Conservation (phyloP, 163 green algal species). For the Trebouxiophyceae sp. region DNA sequence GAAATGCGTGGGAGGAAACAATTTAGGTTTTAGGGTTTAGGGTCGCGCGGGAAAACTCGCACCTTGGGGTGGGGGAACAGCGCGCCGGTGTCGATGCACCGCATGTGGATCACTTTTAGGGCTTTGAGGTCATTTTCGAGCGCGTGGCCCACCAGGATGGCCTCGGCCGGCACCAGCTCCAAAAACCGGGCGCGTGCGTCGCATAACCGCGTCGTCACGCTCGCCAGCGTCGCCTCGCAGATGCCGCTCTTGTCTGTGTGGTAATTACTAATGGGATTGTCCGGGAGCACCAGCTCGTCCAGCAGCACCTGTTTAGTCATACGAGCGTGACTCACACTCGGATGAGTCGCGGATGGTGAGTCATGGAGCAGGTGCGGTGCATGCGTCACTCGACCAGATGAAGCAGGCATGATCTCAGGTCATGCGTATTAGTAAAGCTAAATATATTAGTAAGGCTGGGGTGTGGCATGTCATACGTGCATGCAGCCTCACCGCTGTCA, state of each 20-base stretch:
- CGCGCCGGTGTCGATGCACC: constrained; percentile 71
- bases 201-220: constrained; percentile 43
- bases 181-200: constrained; percentile 50
- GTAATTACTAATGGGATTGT: constrained; percentile 84
- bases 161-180: constrained; percentile 36
- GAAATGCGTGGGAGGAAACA: too few relatives aligned
- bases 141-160: constrained; percentile 75
- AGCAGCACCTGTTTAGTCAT: constrained; percentile 76
- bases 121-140: constrained; percentile 86
- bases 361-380: too few relatives aligned
- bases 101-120: constrained; percentile 57
- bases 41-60: too few relatives aligned
- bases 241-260: constrained; percentile 87
- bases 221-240: constrained; percentile 60
- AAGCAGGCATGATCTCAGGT: too few relatives aligned
- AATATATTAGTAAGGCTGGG: too few relatives aligned
- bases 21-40: too few relatives aligned
- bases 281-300: constrained; percentile 79
- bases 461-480: too few relatives aligned
- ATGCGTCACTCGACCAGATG: too few relatives aligned
- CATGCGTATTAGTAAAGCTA: too few relatives aligned
- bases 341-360: too few relatives aligned
- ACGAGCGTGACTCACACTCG: too few relatives aligned
- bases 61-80: constrained; percentile 72
- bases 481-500: too few relatives aligned